phyloP scores from a whole-genome alignment of 805 yeast species.

The Wickerhamomyces pijperi region DNA sequence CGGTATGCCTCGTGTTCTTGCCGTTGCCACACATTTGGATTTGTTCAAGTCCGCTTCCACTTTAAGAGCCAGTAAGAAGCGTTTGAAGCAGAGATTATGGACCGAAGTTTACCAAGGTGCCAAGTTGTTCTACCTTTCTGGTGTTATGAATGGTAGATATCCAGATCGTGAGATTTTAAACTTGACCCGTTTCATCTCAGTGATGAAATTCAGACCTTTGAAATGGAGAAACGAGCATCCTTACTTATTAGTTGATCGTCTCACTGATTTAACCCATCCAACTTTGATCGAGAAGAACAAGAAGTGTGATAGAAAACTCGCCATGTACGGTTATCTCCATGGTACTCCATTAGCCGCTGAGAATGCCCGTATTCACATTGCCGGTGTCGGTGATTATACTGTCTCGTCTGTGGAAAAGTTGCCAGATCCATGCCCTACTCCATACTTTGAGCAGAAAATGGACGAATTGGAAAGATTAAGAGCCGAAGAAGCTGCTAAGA shows the following conservation, averaged over 20 bases:
- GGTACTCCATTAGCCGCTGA: constrained; percentile 73
- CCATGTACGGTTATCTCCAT: constrained; percentile 88
- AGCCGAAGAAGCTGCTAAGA: constrained; percentile 51
- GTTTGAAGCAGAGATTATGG: constrained; percentile 92
- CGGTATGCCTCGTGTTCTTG: constrained; percentile 96
- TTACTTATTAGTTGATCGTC: constrained; percentile 79
- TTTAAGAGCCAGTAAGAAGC: constrained; percentile 81
- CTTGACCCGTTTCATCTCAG: constrained; percentile 83
- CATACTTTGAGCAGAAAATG: constrained; percentile 74
- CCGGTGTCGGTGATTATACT: constrained; percentile 88
- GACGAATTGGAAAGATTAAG: constrained; percentile 74
- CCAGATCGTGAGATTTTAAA: constrained; percentile 95
- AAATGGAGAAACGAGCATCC: constrained; percentile 99
- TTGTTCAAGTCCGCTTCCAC: constrained; percentile 84
- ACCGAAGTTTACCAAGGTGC: constrained; percentile 99
- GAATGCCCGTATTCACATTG: constrained; percentile 77
- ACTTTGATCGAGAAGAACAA: constrained; percentile 63
- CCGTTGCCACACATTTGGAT: constrained; percentile 92
- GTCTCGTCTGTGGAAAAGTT: constrained; percentile 72
- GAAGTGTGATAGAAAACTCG: constrained; percentile 80
- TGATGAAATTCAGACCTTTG: constrained; percentile 97
- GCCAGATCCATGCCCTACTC: constrained; percentile 99
- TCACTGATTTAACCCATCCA: constrained; percentile 93
- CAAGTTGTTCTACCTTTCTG: constrained; percentile 84
- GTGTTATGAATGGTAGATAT: constrained; percentile 93